Evolutionary conservation across 2,329 filamentous ascomycete species (phyloP), one percentile per base, ranked within the genome.

Genomic region (Ambrosiella beaveri): DNA sequence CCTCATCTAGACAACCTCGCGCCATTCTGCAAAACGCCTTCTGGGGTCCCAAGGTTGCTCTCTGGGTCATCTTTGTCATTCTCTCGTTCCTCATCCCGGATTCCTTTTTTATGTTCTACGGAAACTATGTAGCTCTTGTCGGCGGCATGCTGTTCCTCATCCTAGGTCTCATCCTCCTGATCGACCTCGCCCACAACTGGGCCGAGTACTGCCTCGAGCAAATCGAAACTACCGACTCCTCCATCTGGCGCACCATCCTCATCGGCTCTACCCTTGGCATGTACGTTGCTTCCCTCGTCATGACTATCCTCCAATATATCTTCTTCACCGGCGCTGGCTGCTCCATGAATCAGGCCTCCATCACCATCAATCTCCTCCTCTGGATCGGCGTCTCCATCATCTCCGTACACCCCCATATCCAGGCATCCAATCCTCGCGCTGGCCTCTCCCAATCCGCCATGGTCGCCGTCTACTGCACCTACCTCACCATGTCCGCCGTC

Each of bases 401-500:
- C 38, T 96, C 91, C 0, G 84, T 98, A 61, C 90, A 97, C 67
- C 90, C 93, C 1, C 80, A 79, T 1, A 81, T 98, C 12, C 93
- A 98, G 70, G 88, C 90, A 66, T 84, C 84, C 68, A 98, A 98
- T 70, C 82, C 90, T 53, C 89, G 91, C 67, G 93, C 93, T 47
- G 93, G 93, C 54, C 78, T 98, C 60, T 93, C 93, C n/a, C 93
- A 98, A 69, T 89, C 90, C 47, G 91, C 93, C 62, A 96, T 97
- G 80, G 93, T 98, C 50, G 88, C 90, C 15, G 81, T 95, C 60
- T 98, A 98, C 76, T 98, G 93, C 79, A 97, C 93, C 49, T 98
- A 98, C 68, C 80, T 98, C 58, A 98, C 93, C 64, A 88, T 98
- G 82, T 96, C 90, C 1, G 93, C 93, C 35, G 93, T 98, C 1